phyloP scores from a whole-genome alignment of 176 grass and related monocot species.

The Hyparrhenia diplandra region DNA sequence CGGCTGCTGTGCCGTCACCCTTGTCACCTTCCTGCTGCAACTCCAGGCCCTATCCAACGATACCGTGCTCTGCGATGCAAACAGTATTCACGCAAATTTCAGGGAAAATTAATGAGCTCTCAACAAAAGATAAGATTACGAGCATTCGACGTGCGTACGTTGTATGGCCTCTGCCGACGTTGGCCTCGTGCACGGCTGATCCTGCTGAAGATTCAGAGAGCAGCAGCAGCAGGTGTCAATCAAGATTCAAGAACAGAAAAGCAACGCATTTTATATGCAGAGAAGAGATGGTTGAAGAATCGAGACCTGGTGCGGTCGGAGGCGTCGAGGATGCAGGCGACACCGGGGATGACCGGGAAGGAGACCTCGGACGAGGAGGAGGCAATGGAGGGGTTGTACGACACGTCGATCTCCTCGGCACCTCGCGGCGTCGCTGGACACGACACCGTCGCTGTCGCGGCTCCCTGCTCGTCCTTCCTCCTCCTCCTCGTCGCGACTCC shows the following conservation, averaged over 20 bases:
- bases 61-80: constrained; percentile 33
- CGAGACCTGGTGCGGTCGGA: constrained; percentile 12
- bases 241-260: background rate
- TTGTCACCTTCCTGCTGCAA: constrained; percentile 47
- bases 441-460: background rate
- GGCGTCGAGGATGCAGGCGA: constrained; percentile 26
- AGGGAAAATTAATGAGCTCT: background rate
- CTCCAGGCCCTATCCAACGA: constrained; percentile 43
- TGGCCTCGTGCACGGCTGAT: background rate
- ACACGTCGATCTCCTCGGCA: constrained; percentile 39
- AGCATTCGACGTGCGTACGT: background rate
- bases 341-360: constrained; percentile 14
- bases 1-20: constrained; percentile 48
- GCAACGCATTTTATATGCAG: background rate
- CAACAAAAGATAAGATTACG: background rate
- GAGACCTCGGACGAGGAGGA: constrained; percentile 41
- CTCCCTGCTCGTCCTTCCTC: no score
- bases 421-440: constrained; percentile 7
- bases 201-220: background rate
- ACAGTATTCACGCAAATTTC: background rate
- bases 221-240: background rate
- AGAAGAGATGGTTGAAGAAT: background rate
- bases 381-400: constrained; percentile 28
- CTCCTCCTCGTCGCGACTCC: no score
- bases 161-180: constrained; percentile 14